These are phyloP conservation scores for Eucalyptus marginata DNA, from an alignment of 345 rosid species.

Conservation along the genomic window DNA sequence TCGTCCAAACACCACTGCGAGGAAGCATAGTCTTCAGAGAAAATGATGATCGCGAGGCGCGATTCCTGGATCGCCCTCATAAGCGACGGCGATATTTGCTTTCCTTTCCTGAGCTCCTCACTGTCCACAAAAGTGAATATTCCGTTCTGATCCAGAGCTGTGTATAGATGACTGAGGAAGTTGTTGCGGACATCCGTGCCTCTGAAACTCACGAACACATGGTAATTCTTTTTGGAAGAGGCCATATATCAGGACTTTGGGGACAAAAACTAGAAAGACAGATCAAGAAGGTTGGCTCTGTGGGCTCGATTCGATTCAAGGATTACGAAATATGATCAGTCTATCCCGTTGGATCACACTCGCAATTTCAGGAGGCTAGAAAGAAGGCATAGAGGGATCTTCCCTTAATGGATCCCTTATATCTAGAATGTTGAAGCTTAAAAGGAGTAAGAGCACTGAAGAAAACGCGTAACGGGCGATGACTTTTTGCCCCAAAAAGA, in stretches of 20 bases:
- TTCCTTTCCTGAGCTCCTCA: neutral
- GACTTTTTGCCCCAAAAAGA: too few relatives aligned
- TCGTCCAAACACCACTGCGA: neutral
- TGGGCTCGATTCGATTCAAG: fast-evolving
- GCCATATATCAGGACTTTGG: neutral
- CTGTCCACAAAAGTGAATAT: fast-evolving
- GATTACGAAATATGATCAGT: too few relatives aligned
- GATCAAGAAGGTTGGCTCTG: neutral
- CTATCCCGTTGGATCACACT: neutral
- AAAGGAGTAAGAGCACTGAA: too few relatives aligned
- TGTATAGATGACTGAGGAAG: neutral
- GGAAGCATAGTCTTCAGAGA: neutral
- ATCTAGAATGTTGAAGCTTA: too few relatives aligned
- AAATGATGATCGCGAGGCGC: neutral
- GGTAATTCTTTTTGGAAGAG: neutral
- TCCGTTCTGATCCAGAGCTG: fast-evolving
- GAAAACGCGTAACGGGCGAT: too few relatives aligned
- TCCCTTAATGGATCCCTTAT: neutral
- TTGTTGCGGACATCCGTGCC: neutral
- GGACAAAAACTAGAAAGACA: neutral
- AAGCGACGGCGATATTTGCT: too few relatives aligned
- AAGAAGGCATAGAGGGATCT: neutral
- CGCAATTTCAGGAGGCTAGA: neutral
- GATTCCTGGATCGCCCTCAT: neutral
- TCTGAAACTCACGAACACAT: neutral